A percentile compares a stretch with the other conserved stretches of the same genome.
phyloP scores from a whole-genome alignment of 805 yeast genomes.

The Kodamaea neixiangensis region DNA sequence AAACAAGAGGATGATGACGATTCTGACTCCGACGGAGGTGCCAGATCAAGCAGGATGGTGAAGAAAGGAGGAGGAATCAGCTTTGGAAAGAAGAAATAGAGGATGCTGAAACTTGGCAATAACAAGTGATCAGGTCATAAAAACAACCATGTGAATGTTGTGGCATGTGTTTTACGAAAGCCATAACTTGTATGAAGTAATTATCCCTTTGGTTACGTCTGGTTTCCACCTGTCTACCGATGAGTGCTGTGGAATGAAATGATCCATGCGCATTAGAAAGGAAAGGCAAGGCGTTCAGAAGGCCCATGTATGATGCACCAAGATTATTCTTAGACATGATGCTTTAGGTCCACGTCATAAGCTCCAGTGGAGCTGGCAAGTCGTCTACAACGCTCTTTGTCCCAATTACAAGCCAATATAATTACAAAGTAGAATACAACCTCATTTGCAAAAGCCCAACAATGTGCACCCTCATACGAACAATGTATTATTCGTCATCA shows the following conservation, averaged over 20 bases:
- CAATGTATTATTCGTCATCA: constrained; percentile 3
- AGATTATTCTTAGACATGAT: background rate
- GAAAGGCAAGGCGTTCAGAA: background rate
- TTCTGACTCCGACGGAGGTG: constrained; percentile 8
- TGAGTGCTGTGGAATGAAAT: background rate
- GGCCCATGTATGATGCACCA: background rate
- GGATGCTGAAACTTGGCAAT: background rate
- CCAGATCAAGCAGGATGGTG: constrained; percentile 2
- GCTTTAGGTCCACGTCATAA: background rate
- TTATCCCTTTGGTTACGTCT: background rate
- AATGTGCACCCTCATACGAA: constrained; percentile 1
- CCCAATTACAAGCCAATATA: background rate
- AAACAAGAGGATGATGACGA: constrained; percentile 4
- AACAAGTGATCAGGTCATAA: background rate
- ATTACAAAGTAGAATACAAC: background rate
- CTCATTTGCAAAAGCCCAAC: background rate
- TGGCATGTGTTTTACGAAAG: no score
- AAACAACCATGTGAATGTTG: no score
- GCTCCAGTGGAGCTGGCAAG: background rate
- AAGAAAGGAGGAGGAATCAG: constrained; percentile 9
- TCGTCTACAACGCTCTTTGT: background rate
- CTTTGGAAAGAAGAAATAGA: constrained; percentile 14
- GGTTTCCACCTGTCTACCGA: background rate
- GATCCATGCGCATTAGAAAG: background rate
- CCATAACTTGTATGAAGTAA: no score